Conservation (phyloP, 106 monocot species). For the Dendrobium catenatum region DNA sequence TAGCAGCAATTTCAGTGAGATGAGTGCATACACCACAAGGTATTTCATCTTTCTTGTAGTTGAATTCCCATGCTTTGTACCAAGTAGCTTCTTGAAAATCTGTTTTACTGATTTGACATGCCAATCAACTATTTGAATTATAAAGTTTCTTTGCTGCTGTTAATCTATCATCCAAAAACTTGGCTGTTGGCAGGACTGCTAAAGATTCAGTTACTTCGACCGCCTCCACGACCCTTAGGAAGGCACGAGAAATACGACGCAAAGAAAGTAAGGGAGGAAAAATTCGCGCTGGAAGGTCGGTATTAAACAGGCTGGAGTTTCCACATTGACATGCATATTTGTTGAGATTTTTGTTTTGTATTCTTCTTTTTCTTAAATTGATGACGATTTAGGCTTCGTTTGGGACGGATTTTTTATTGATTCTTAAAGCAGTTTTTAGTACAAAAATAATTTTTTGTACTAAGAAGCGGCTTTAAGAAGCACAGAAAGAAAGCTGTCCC, state of each 20-base stretch:
- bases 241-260: conserved; percentile 37
- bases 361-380: neutral
- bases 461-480: too few species aligned
- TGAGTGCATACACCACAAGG: conserved; percentile 93
- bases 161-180: neutral
- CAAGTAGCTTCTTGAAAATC: neutral
- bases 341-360: neutral
- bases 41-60: conserved; percentile 10
- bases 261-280: conserved; percentile 67
- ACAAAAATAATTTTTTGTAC: too few species aligned
- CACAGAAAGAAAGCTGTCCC: too few species aligned
- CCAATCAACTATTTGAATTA: neutral
- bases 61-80: neutral
- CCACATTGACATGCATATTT: neutral
- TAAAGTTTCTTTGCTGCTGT: neutral
- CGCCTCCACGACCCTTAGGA: conserved; percentile 49
- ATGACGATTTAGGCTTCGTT: neutral
- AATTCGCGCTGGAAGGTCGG: conserved; percentile 94
- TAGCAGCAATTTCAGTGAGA: conserved; percentile 74
- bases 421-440: too few species aligned
- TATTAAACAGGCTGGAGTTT: neutral
- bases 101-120: neutral
- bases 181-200: conserved; percentile 31
- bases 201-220: conserved; percentile 53
- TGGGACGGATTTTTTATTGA: too few species aligned